Evolutionary conservation across 495 filamentous ascomycete species (phyloP).

Genomic region (Lophium mytilinum): DNA sequence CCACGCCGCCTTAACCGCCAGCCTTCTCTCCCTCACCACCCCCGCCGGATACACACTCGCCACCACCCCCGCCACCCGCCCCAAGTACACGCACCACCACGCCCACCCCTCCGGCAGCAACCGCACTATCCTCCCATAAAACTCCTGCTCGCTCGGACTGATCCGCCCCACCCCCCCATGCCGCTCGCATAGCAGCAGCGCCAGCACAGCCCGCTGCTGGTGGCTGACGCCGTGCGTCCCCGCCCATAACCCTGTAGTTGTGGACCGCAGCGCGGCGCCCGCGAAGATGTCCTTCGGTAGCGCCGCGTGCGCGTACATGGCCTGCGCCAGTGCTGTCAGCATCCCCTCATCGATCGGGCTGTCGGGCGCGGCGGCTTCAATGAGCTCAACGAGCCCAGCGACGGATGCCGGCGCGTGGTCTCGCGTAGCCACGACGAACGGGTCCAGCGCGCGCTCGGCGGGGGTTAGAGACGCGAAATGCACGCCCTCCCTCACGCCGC

Average conservation of each 20-base stretch:
- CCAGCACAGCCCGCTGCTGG: conserved; percentile 58
- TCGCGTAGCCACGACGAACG: conserved; percentile 53
- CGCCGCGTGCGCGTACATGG: conserved; percentile 16
- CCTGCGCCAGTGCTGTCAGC: conserved; percentile 17
- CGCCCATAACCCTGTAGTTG: conserved; percentile 59
- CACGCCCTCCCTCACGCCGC: conserved; percentile 76
- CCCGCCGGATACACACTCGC: conserved; percentile 47
- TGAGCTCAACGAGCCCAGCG: conserved; percentile 33
- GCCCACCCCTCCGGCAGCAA: conserved; percentile 40
- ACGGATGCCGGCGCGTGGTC: conserved; percentile 42
- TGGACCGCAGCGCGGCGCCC: conserved; percentile 61
- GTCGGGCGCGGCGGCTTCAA: conserved; percentile 39
- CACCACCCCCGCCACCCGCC: conserved; percentile 42
- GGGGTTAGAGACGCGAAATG: conserved; percentile 58
- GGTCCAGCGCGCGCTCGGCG: conserved; percentile 52
- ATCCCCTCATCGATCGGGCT: conserved; percentile 15
- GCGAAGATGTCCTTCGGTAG: conserved; percentile 41
- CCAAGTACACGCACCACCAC: conserved; percentile 60
- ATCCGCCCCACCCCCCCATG: conserved; percentile 58
- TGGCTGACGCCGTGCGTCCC: conserved; percentile 66
- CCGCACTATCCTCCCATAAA: conserved; percentile 41
- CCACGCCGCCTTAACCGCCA: neutral
- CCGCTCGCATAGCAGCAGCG: conserved; percentile 64
- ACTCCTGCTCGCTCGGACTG: conserved; percentile 42
- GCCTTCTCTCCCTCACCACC: conserved; percentile 10